Evolutionary conservation across 2,329 filamentous ascomycete genomes (phyloP).

Genomic region (Calonectria pauciramosa): DNA sequence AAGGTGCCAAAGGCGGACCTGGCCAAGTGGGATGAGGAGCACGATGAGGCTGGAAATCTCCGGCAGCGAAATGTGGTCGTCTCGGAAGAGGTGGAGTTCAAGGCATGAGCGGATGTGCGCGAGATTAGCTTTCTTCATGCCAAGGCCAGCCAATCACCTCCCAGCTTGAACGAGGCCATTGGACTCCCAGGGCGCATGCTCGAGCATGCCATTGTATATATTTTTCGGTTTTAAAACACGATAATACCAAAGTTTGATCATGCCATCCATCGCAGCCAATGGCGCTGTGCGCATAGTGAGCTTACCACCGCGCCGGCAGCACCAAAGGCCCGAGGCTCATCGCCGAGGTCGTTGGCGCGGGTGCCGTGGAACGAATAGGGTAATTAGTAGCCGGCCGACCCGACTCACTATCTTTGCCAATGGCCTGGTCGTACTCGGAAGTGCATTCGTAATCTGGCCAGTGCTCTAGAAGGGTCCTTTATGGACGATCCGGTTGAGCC

Average conservation of each 20-base stretch:
- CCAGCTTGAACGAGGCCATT: not conserved
- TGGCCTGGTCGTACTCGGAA: not conserved
- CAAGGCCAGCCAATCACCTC: not conserved
- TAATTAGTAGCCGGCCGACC: not conserved
- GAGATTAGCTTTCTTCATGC: not conserved
- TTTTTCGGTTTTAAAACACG: not conserved
- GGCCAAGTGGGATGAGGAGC: slow-evolving; percentile 67
- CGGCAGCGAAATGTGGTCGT: not conserved
- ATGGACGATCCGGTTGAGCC: not conserved
- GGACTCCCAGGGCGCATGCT: not conserved
- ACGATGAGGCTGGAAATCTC: slow-evolving; percentile 62
- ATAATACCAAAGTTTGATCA: not conserved
- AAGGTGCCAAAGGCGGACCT: slow-evolving; percentile 67
- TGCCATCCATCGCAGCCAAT: not conserved
- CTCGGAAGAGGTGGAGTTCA: not conserved
- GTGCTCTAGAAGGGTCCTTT: not conserved
- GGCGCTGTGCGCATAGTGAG: not conserved
- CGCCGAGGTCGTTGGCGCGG: not conserved
- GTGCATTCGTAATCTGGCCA: not conserved
- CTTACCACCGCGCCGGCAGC: not conserved
- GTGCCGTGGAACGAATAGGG: not conserved
- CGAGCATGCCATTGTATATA: not conserved
- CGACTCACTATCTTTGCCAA: not conserved
- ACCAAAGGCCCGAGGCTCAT: not conserved
- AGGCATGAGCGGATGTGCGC: not conserved